Evolutionary conservation across 495 filamentous ascomycete species (phyloP).

Genomic region (Aspergillus avenaceus): DNA sequence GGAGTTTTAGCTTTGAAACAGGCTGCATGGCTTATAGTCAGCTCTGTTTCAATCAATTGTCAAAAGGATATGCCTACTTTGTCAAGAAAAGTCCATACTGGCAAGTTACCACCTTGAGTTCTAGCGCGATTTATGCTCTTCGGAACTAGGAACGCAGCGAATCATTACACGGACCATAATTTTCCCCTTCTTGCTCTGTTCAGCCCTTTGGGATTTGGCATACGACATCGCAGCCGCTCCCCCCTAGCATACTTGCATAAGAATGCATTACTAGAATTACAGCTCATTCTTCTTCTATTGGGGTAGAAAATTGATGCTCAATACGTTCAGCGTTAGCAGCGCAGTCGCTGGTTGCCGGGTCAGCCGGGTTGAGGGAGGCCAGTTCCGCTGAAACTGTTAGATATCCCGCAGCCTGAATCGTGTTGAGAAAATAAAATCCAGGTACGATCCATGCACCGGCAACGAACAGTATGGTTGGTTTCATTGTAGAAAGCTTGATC

Average conservation of each 20-base stretch:
- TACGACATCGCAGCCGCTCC: slow-evolving; percentile 18
- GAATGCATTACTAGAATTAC: slow-evolving; percentile 31
- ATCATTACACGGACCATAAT: slow-evolving; percentile 24
- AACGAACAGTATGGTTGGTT: slow-evolving; percentile 23
- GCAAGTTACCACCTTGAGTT: slow-evolving; percentile 21
- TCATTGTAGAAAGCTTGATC: neutral
- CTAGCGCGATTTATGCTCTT: slow-evolving; percentile 25
- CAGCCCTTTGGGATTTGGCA: slow-evolving; percentile 12
- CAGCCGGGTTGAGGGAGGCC: slow-evolving; percentile 19
- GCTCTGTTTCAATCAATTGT: neutral
- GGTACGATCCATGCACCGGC: slow-evolving; percentile 27
- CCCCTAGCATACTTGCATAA: slow-evolving; percentile 27
- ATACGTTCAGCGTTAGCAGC: slow-evolving; percentile 17
- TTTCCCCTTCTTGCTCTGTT: slow-evolving; percentile 22
- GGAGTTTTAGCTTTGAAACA: slow-evolving; percentile 12
- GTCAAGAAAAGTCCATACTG: slow-evolving; percentile 24
- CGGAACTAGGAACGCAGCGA: slow-evolving; percentile 24
- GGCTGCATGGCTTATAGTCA: slow-evolving; percentile 11
- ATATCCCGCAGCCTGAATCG: slow-evolving; percentile 15
- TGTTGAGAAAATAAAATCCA: slow-evolving; percentile 17
- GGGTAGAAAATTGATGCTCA: neutral
- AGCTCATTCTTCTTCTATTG: slow-evolving; percentile 22
- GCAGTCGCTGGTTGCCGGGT: slow-evolving; percentile 14
- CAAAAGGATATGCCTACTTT: slow-evolving; percentile 6
- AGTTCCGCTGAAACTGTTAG: slow-evolving; percentile 13